Conservation (phyloP, 1,284 basidiomycete genomes). For the Kwoniella shivajii region DNA sequence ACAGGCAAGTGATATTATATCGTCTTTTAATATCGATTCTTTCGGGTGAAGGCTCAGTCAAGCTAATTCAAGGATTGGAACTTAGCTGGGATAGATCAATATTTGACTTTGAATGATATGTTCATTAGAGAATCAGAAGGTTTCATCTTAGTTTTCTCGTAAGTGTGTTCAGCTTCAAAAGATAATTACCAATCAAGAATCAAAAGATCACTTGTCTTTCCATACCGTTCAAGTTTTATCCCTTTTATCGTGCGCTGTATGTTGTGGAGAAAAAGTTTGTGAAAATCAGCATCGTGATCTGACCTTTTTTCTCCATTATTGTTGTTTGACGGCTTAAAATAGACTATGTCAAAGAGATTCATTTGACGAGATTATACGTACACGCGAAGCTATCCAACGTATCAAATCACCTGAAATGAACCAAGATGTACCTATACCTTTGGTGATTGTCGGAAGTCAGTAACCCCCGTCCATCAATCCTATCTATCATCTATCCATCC, state of each 20-base stretch:
- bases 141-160: conserved; percentile 47
- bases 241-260: too few species aligned
- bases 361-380: conserved; percentile 33
- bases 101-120: conserved; percentile 35
- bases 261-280: too few species aligned
- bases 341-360: conserved; percentile 36
- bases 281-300: background rate
- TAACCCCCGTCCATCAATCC: background rate
- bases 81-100: conserved; percentile 43
- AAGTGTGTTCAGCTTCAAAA: too few species aligned
- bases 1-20: conserved; percentile 31
- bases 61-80: too few species aligned
- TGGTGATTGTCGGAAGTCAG: conserved; percentile 49
- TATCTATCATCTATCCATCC: too few species aligned
- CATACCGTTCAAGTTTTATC: too few species aligned
- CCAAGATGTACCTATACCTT: conserved; percentile 20
- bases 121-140: conserved; percentile 43
- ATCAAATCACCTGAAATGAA: conserved; percentile 26
- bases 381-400: conserved; percentile 35
- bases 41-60: too few species aligned
- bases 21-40: too few species aligned
- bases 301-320: background rate
- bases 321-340: conserved; percentile 2
- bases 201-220: too few species aligned
- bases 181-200: too few species aligned